Evolutionary conservation across 495 filamentous ascomycete species (phyloP), one percentile per base, ranked within the genome.

Genomic region (Hypomontagnella submonticulosa): DNA sequence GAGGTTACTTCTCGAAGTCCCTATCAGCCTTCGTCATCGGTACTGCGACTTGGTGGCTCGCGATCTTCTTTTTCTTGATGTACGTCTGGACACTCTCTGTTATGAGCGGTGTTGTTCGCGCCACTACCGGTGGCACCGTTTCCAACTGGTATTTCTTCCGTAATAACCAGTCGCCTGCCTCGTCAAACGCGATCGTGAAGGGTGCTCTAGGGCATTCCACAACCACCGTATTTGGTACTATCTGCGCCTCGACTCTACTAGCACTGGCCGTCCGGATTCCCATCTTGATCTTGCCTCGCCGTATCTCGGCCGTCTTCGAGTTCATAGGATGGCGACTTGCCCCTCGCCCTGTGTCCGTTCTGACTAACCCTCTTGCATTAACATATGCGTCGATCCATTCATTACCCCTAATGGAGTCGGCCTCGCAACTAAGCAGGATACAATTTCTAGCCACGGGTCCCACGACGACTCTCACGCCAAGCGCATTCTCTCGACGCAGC

Each of bases 81-180:
- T 99, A 97, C 70, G 82, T 98, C 59, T 99, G 95, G 95, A 96
- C 93, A 1, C 81, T 97, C 15, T 90, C 90, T 15, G 85, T 98
- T 53, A 84, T 93, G 69, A 85, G 89, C 27, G 92, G 92, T 30
- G 84, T 98, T 16, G 94, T 98, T 71, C 89, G 95, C 56, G 85
- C 92, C 38, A 93, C 93, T 15, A 97, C 95, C 12, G 93, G 93
- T 42, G 96, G 96, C 47, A 96, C 94, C 9, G 95, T 98, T 34
- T 93, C 90, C 15, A 96, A 99, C 74, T 99, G 95, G 95, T 99
- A 99, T 74, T 99, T 98, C 76, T 94, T 98, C 76, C 91, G 95
- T 51, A 88, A 96, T 54, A 85, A 87, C 18, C 86, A 87, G 34
- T 92, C 95, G 9, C 83, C 89, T 15, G 85, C 91, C 8, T 86